Evolutionary conservation across 176 grass and related monocot species (phyloP).

Genomic region (Dendrocalamus sinicus): DNA sequence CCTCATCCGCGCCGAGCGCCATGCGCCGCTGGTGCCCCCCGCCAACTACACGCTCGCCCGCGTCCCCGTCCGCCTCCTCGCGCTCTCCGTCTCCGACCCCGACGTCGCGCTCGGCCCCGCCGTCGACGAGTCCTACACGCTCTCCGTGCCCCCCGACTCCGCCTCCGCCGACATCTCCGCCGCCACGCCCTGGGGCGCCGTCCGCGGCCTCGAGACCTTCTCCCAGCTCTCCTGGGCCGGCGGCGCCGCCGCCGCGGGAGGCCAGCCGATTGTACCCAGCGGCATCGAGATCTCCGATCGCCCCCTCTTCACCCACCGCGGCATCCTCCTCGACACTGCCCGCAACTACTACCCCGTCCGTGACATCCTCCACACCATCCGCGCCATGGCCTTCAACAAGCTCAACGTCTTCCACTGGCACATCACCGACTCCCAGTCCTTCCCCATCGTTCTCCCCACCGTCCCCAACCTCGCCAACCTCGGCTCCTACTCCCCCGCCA

Average conservation of each 20-base stretch:
- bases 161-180: conserved; percentile 58
- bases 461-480: conserved; percentile 66
- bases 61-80: conserved; percentile 48
- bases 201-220: conserved; percentile 88
- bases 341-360: conserved; percentile 80
- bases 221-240: conserved; percentile 66
- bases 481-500: conserved; percentile 68
- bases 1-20: too few species aligned
- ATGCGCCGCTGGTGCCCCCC: conserved; percentile 42
- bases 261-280: conserved; percentile 51
- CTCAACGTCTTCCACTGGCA: conserved; percentile 97
- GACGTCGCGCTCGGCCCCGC: conserved; percentile 57
- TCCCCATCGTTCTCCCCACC: conserved; percentile 78
- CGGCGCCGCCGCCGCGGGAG: conserved; percentile 20
- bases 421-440: conserved; percentile 91
- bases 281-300: conserved; percentile 76
- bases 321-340: conserved; percentile 81
- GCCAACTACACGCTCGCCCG: conserved; percentile 46
- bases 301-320: conserved; percentile 74
- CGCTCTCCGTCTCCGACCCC: conserved; percentile 68
- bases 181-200: conserved; percentile 74
- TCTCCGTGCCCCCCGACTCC: conserved; percentile 53
- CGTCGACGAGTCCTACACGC: conserved; percentile 81
- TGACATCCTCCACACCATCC: conserved; percentile 76
- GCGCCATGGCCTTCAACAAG: conserved; percentile 92